Conservation (phyloP, 305 asterid species). For the Rubia peregrina region DNA sequence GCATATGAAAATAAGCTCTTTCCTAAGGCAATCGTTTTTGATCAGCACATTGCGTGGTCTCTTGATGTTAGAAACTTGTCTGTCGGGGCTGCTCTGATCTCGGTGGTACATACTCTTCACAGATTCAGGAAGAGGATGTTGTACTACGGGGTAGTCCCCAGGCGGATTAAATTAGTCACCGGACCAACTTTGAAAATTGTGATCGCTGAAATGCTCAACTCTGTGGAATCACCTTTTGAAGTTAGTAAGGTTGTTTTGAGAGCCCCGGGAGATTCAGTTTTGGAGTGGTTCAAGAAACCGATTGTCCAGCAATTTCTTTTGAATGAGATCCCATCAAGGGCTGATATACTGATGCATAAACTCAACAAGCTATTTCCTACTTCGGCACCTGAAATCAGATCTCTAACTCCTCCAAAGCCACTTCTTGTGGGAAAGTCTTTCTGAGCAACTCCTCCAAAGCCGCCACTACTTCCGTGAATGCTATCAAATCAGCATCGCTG, state of each 20-base stretch:
- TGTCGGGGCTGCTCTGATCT: slow-evolving; percentile 91
- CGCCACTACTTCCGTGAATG: slow-evolving; percentile 38
- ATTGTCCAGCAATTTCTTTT: slow-evolving; percentile 90
- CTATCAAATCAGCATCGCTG: slow-evolving; percentile 33
- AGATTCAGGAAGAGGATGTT: slow-evolving; percentile 95
- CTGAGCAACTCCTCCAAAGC: slow-evolving; percentile 62
- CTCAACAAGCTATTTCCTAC: slow-evolving; percentile 77
- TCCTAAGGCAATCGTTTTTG: slow-evolving; percentile 96
- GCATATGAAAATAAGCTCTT: slow-evolving; percentile 91
- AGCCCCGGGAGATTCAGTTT: slow-evolving; percentile 90
- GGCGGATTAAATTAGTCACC: slow-evolving; percentile 83
- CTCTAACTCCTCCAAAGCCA: slow-evolving; percentile 82
- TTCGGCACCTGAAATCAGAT: slow-evolving; percentile 96
- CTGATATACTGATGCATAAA: slow-evolving; percentile 95
- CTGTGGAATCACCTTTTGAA: slow-evolving; percentile 91
- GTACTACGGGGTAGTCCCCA: slow-evolving; percentile 89
- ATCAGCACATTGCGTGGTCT: slow-evolving; percentile 98
- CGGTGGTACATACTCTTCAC: slow-evolving; percentile 94
- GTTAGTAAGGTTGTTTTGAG: slow-evolving; percentile 93
- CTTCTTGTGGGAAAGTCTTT: slow-evolving; percentile 19
- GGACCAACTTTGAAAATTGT: slow-evolving; percentile 92
- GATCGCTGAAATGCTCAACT: slow-evolving; percentile 69
- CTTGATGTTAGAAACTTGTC: slow-evolving; percentile 92
- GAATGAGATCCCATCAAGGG: slow-evolving; percentile 94
- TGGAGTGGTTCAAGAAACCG: slow-evolving; percentile 98